phyloP scores from a whole-genome alignment of 495 filamentous ascomycete genomes.

The Penicillium canescens region DNA sequence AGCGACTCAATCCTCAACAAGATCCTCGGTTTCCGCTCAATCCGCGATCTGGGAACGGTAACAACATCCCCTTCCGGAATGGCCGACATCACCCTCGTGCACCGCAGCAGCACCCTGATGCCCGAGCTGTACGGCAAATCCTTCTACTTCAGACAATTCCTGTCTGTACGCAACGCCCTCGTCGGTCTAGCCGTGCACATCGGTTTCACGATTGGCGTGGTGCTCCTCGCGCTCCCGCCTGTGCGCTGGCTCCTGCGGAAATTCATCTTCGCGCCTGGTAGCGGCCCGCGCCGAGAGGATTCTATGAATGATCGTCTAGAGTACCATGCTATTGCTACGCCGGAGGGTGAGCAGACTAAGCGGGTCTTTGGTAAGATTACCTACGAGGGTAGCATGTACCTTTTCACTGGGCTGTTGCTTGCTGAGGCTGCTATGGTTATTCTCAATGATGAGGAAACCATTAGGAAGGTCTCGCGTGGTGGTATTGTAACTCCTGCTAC shows the following conservation, averaged over 20 bases:
- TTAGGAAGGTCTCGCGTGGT: slow-evolving; percentile 58
- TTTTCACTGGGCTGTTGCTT: slow-evolving; percentile 65
- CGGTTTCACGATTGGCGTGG: slow-evolving; percentile 47
- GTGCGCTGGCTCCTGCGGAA: slow-evolving; percentile 54
- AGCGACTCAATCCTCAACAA: slow-evolving; percentile 35
- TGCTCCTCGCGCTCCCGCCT: slow-evolving; percentile 56
- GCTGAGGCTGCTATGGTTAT: slow-evolving; percentile 72
- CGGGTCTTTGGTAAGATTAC: slow-evolving; percentile 59
- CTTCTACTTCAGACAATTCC: slow-evolving; percentile 72
- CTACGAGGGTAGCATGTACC: slow-evolving; percentile 65
- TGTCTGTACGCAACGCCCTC: slow-evolving; percentile 60
- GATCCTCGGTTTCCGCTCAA: slow-evolving; percentile 59
- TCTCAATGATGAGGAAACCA: slow-evolving; percentile 59
- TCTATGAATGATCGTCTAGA: slow-evolving; percentile 59
- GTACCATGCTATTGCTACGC: slow-evolving; percentile 64
- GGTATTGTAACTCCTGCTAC: slow-evolving; percentile 84
- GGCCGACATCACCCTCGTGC: slow-evolving; percentile 67
- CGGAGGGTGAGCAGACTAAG: slow-evolving; percentile 45
- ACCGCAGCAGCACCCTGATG: slow-evolving; percentile 76
- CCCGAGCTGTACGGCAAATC: slow-evolving; percentile 67
- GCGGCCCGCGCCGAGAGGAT: slow-evolving; percentile 61
- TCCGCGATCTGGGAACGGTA: slow-evolving; percentile 68
- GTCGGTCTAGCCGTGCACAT: slow-evolving; percentile 59
- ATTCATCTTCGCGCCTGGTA: slow-evolving; percentile 63
- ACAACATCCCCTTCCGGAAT: slow-evolving; percentile 58